phyloP scores from a whole-genome alignment of 164 flowering plant species.

The Houttuynia cordata region DNA sequence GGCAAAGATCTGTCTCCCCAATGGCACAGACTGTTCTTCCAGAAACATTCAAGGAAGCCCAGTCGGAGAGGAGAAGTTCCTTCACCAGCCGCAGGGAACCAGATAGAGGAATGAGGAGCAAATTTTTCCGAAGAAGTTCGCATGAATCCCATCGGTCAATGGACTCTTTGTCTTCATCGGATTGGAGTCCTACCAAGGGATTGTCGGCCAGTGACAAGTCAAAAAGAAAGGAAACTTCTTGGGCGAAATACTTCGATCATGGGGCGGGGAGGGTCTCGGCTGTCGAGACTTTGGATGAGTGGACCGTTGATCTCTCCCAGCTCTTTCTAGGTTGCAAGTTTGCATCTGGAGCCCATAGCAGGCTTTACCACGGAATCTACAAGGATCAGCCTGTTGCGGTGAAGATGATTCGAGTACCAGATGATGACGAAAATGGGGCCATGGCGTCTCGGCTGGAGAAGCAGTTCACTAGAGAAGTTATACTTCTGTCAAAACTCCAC shows the following conservation, averaged over 20 bases:
- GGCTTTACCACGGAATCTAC: conserved; percentile 75
- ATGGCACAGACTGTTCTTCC: conserved; percentile 30
- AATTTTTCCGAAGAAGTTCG: not conserved
- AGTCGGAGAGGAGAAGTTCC: conserved; percentile 37
- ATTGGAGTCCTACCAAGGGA: conserved; percentile 26
- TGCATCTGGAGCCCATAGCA: conserved; percentile 81
- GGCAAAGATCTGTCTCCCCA: conserved; percentile 61
- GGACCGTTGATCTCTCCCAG: conserved; percentile 59
- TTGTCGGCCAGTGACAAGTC: conserved; percentile 29
- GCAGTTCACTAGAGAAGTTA: conserved; percentile 61
- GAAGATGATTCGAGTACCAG: conserved; percentile 60
- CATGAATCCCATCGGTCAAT: not conserved
- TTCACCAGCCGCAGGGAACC: conserved; percentile 41
- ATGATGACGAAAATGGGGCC: conserved; percentile 67
- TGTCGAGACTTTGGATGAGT: conserved; percentile 53
- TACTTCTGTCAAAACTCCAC: conserved; percentile 58
- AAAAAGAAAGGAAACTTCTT: conserved; percentile 47
- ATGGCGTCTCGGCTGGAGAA: conserved; percentile 53
- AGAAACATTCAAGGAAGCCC: conserved; percentile 67
- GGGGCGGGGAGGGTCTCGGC: conserved; percentile 67
- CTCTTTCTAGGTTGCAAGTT: conserved; percentile 58
- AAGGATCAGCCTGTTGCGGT: conserved; percentile 73
- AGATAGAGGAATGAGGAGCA: conserved; percentile 25
- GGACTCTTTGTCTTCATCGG: conserved; percentile 2
- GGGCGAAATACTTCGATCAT: conserved; percentile 73